Percentiles rank a stretch among this genome's conserved stretches.
These are phyloP conservation scores for Mortierella sp. DNA, from an alignment of 371 early-diverging fungal genomes.

Conservation along the genomic window DNA sequence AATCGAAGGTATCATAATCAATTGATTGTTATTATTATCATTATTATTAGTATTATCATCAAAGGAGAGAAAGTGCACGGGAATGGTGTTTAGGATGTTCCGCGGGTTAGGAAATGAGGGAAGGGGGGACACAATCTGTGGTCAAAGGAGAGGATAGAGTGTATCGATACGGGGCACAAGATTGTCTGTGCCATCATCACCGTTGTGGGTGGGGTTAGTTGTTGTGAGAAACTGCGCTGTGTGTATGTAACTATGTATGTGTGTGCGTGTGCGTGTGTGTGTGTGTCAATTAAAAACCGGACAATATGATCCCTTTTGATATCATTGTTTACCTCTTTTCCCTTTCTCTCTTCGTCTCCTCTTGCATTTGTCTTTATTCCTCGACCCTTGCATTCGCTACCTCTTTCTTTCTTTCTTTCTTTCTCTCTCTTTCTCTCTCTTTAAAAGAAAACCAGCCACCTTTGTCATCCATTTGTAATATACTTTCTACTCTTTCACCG, in stretches of 20 bases:
- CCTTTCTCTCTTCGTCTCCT: neutral
- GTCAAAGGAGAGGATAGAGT: too few species aligned
- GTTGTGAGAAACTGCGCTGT: too few species aligned
- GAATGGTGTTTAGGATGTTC: neutral
- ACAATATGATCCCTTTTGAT: conserved; percentile 2
- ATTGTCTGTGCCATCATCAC: neutral
- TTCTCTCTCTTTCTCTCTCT: neutral
- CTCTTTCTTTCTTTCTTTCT: neutral
- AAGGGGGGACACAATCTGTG: neutral
- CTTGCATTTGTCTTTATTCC: neutral
- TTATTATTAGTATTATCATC: too few species aligned
- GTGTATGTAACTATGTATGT: too few species aligned
- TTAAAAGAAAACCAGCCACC: too few species aligned
- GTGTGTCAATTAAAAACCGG: neutral
- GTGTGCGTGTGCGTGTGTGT: neutral
- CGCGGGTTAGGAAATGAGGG: neutral
- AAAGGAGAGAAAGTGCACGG: too few species aligned
- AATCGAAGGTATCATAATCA: neutral
- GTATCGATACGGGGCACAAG: too few species aligned
- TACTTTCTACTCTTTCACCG: neutral
- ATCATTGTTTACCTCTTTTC: neutral
- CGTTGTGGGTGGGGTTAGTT: neutral
- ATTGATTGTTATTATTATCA: neutral
- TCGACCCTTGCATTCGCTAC: neutral
- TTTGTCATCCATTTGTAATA: neutral